Evolutionary conservation across 1,284 basidiomycete species (phyloP), one percentile per base, ranked within the genome.

Genomic region (Irpex sp.): DNA sequence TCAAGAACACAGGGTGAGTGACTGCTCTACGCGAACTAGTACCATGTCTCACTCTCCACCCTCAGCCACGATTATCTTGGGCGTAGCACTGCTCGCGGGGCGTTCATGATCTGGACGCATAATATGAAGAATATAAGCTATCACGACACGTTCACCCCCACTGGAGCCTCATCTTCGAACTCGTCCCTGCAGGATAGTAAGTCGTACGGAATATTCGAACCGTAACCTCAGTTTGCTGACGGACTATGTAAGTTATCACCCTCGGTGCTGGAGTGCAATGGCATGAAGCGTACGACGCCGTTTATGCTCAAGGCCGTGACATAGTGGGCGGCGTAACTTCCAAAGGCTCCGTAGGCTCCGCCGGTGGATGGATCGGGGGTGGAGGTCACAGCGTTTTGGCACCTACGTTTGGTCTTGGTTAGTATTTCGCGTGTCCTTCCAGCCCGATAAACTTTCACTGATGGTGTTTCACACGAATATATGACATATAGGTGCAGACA

Each of bases 1-100:
- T 83, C 17, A 84, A 83, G 69, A 81, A 79, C 61, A 82, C 81
- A 0, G 80, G 81, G 74, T 77, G 63, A 56, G 73, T 65, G 17
- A 39, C 33, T 31, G 65, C 21, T 11, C 8, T 43, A 43, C 8
- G 33, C 50, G 31, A 17, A 33, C 33, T 19, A 60, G 31, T n/a
- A 43, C 15, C 5, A 43, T 9, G 8, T 43, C 39, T 11, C 39
- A 43, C 39, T 43, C 39, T 11, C 4, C 17, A 3, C 50, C 17
- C 51, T n/a, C 36, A 35, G 26, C 33, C 71, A 71, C 59, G 66
- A 70, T 53, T 66, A 67, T 31, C 64, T 68, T 31, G 71, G 71
- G 2, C 68, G 70, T 6, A 69, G 68, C 61, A 66, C 68, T 2
- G 67, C 68, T 36, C 59, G 64, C 17, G 68, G 65, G 33, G 66